These are phyloP conservation scores for Triticum turgidum DNA, from an alignment of 176 grass and related monocot genomes.

Conservation along the genomic window DNA sequence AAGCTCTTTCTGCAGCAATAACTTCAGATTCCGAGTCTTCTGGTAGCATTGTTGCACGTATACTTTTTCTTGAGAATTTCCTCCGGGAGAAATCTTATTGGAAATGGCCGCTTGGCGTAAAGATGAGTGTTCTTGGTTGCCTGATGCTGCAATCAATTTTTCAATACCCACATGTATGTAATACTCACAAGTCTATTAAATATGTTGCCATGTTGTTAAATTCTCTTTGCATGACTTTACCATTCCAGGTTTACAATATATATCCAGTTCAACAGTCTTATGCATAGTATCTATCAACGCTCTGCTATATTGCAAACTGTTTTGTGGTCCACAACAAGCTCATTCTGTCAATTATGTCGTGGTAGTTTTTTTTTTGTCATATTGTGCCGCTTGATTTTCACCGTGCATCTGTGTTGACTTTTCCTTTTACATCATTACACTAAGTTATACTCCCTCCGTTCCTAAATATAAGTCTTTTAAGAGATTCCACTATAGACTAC, in stretches of 20 bases:
- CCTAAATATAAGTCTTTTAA: too few species aligned
- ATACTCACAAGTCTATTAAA: conserved; percentile 56
- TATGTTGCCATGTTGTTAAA: conserved; percentile 1
- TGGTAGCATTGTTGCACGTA: conserved; percentile 57
- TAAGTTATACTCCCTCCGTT: background rate
- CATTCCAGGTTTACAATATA: background rate
- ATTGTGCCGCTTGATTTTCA: background rate
- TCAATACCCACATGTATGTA: conserved; percentile 72
- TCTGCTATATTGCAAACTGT: background rate
- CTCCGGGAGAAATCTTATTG: conserved; percentile 58
- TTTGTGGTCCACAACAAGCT: background rate
- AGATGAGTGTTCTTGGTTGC: conserved; percentile 87
- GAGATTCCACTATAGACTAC: too few species aligned
- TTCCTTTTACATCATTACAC: conserved; percentile 17
- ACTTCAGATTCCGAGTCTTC: conserved; percentile 50
- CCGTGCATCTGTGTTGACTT: background rate
- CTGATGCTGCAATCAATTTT: conserved; percentile 91
- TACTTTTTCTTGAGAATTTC: conserved; percentile 79
- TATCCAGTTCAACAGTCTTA: background rate
- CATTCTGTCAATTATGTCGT: background rate
- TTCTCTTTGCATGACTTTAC: background rate
- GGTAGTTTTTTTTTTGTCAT: background rate
- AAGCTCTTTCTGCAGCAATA: conserved; percentile 65
- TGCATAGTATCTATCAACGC: background rate
- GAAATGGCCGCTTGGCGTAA: conserved; percentile 64